Conservation (phyloP, 2,329 filamentous ascomycete genomes). For the Venturiaceae sp. region DNA sequence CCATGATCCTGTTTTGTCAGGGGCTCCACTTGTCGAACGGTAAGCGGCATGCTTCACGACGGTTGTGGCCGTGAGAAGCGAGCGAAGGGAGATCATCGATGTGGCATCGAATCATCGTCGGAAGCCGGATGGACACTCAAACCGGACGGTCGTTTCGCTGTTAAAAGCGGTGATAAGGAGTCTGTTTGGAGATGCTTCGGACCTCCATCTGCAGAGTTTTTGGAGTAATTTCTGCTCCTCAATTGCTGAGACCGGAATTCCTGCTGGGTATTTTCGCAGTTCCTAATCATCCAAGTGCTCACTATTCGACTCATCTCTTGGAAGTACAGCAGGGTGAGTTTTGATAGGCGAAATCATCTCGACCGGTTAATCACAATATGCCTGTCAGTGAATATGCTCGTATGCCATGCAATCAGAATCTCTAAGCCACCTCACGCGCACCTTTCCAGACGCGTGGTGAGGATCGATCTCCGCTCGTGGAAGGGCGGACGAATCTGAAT, state of each 20-base stretch:
- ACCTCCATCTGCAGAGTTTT: background rate
- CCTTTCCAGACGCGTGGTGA: background rate
- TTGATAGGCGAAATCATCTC: background rate
- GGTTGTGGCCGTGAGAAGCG: background rate
- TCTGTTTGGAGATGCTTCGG: background rate
- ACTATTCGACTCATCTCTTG: background rate
- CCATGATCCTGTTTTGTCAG: background rate
- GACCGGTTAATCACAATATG: background rate
- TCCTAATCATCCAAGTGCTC: too few species aligned
- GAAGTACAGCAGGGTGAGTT: too few species aligned
- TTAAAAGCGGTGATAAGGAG: background rate
- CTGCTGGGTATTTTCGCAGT: too few species aligned
- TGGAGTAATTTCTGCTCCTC: too few species aligned
- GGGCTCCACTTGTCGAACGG: background rate
- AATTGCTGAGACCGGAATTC: too few species aligned
- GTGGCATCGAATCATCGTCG: background rate
- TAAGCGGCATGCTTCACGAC: background rate
- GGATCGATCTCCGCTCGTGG: background rate
- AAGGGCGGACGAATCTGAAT: background rate
- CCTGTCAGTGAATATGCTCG: background rate
- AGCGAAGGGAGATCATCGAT: background rate
- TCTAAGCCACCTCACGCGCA: background rate
- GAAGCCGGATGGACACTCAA: background rate
- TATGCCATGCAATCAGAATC: background rate
- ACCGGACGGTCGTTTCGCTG: background rate